Conservation (phyloP, 2,329 filamentous ascomycete genomes). For the Phialemonium atrogriseum region DNA sequence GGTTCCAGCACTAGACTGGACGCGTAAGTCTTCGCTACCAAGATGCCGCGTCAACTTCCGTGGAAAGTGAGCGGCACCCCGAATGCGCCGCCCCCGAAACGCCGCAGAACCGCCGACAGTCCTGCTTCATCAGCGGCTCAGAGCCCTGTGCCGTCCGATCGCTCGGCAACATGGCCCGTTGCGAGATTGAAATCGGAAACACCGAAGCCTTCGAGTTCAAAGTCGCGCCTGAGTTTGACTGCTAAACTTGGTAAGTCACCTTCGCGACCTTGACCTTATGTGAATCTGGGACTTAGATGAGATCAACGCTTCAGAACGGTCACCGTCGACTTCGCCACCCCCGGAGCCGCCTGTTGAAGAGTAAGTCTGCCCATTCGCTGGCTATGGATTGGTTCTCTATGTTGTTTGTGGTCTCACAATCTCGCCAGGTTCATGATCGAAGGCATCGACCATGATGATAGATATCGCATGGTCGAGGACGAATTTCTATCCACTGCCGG, state of each 20-base stretch:
- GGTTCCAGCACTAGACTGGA: not conserved
- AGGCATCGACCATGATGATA: constrained; percentile 59
- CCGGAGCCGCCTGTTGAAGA: constrained; percentile 19
- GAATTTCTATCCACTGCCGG: constrained; percentile 62
- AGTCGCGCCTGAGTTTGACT: constrained; percentile 1
- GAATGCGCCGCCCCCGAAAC: constrained; percentile 2
- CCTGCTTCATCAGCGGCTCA: constrained; percentile 4
- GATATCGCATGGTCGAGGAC: constrained; percentile 77
- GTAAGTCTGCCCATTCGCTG: constrained; percentile 7
- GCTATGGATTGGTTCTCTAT: not conserved
- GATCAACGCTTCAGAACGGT: constrained; percentile 11
- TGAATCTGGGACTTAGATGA: not conserved
- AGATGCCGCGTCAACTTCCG: constrained; percentile 15
- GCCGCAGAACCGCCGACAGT: constrained; percentile 3
- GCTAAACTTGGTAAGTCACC: not conserved
- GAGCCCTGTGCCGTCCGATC: constrained; percentile 7
- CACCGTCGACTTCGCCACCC: constrained; percentile 22
- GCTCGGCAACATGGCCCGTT: not conserved
- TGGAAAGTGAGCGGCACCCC: constrained; percentile 10
- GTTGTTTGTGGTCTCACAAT: not conserved
- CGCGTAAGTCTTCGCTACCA: not conserved
- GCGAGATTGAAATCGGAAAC: not conserved
- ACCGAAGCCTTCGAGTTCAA: not conserved
- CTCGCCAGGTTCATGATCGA: constrained; percentile 51
- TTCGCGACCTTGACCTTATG: not conserved